Percentiles rank a stretch among this genome's conserved stretches.
These are phyloP conservation scores for Tetracladium setigerum DNA, from an alignment of 495 filamentous ascomycete species.

Conservation along the genomic window DNA sequence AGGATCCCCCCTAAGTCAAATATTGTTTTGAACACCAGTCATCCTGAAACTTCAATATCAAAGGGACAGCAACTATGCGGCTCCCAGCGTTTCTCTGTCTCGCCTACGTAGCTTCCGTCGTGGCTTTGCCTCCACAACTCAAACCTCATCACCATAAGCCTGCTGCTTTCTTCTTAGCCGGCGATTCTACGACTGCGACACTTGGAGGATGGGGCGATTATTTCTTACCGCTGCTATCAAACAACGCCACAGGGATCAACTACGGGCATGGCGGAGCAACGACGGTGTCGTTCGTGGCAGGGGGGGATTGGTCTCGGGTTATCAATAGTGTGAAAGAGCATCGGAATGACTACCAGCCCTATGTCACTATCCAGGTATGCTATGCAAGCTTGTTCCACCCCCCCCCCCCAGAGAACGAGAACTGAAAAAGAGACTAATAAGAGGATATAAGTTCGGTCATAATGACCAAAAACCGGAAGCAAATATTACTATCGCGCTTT, in stretches of 20 bases:
- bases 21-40: too few species aligned
- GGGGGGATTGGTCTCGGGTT: slow-evolving; percentile 37
- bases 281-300: slow-evolving; percentile 37
- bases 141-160: slow-evolving; percentile 17
- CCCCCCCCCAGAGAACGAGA: too few species aligned
- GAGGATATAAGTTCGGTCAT: slow-evolving; percentile 52
- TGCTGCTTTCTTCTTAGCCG: slow-evolving; percentile 37
- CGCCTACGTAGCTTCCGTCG: too few species aligned
- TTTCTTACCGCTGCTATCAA: slow-evolving; percentile 32
- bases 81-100: too few species aligned
- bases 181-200: slow-evolving; percentile 43
- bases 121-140: too few species aligned
- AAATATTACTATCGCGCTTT: slow-evolving; percentile 30
- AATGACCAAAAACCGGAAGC: slow-evolving; percentile 42
- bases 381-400: too few species aligned
- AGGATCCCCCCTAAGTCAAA: too few species aligned
- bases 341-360: slow-evolving; percentile 24
- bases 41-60: too few species aligned
- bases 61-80: too few species aligned
- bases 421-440: too few species aligned
- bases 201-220: slow-evolving; percentile 39
- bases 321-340: slow-evolving; percentile 20
- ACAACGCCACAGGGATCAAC: slow-evolving; percentile 34
- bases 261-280: slow-evolving; percentile 42
- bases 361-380: slow-evolving; percentile 37